Base-by-base conservation (phyloP, 345 rosid genomes). In the Acer campestre region DNA sequence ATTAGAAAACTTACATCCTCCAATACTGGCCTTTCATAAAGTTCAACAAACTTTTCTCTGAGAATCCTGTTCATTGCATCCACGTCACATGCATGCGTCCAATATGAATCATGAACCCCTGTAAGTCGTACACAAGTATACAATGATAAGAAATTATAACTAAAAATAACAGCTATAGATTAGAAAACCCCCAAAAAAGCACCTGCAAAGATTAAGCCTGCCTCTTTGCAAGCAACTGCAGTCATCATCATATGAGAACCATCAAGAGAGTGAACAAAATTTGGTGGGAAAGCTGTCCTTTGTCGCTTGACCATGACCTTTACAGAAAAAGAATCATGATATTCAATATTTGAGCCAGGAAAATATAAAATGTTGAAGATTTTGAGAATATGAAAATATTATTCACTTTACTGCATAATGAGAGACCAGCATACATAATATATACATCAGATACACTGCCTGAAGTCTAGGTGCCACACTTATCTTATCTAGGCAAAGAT, bases 201-300 rank as follows among this genome's bases (percentile, higher is more conserved):
- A 94, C 99, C 99, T 88, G 99, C 98, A 75, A 97, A 97, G 78
- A 75, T 90, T 80, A 97, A 63, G 82, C 98, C 97, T 69, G 91
- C 93, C 77, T 66, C 84, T 82, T 85, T 89, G 88, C 99, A 94
- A 77, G 98, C 93, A 79, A 90, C 81, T 66, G 98, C 97, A 77
- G 98, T 97, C 99, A 97, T 94, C 99, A 97, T 97, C 99, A 97
- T 97, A 82, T 97, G 99, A 77, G 98, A 93, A 64, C 98, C 94
- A 80, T 97, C 99, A 22, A 97, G 94, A 67, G 98, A 97, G 86
- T 97, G 99, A 58, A 97, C 93, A 86, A 93, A 97, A 85, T 97
- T 97, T 75, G 99, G 99, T 53, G 98, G 97, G 79, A 97, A 97
- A 70, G 99, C 98, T 38, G 99, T 97, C 81, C 90, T 84, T 79